Evolutionary conservation across 306 rosid species (phyloP), one percentile per base, ranked within the genome.

Genomic region (Pyrus communis): DNA sequence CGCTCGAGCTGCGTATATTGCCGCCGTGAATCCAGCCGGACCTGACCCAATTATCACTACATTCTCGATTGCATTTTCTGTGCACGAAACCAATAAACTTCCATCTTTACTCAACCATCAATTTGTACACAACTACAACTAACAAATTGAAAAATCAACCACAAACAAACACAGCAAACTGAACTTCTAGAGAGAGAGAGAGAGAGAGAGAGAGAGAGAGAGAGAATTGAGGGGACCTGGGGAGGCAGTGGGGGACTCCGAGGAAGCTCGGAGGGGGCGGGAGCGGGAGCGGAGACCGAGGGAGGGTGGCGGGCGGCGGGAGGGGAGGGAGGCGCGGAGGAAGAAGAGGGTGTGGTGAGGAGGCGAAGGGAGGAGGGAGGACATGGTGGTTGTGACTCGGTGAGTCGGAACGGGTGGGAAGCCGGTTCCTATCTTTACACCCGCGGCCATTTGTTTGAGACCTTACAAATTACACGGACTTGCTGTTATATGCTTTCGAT

Each of bases 1-100:
- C 79, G 98, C 98, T n/a, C 98, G 88, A 0, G 93, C 97, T 13
- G 98, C 92, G 69, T 94, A 94, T 81, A 94, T 94, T 68, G 98
- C 97, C 17, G 97, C 98, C 13, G 97, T 90, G 73, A 86, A 91
- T 70, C 98, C 98, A 33, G 98, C 98, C 33, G 97, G 98, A 28
- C 98, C 97, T 30, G 98, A 91, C 52, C 98, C 98, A 70, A 92
- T 77, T 73, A 94, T 94, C 62, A 91, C 97, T 83, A 94, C 81
- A 88, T 94, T 94, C 88, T 91, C 98, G 55, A 94, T 67, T 25
- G 54, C 88, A 28, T 83, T 77, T 57, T 75, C 93, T 88, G 91
- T 76, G 66, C 80, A 70, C 80, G 67, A 19, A 31, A 23, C 35
- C 5, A 19, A 8, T 2, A 9, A 66, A 31, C 35, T 7, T 33